Evolutionary conservation across 2,329 filamentous ascomycete genomes (phyloP).

Genomic region (Plectosphaerella plurivora): DNA sequence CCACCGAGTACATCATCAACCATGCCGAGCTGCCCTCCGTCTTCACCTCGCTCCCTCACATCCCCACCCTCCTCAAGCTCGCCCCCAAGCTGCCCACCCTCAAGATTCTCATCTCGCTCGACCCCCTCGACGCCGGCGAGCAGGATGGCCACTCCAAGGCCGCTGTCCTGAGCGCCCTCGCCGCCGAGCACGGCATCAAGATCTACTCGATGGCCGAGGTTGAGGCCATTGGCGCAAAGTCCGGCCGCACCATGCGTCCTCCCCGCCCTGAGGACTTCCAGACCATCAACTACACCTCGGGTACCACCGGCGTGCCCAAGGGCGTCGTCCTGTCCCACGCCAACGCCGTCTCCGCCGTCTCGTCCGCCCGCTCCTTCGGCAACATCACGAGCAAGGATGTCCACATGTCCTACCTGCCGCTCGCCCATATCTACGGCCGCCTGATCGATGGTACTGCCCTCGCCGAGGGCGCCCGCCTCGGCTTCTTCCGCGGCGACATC

Average conservation of each 20-base stretch:
- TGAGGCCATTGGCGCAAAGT: slow-evolving; percentile 71
- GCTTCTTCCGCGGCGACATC: slow-evolving; percentile 93
- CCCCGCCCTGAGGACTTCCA: slow-evolving; percentile 72
- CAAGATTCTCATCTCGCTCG: slow-evolving; percentile 84
- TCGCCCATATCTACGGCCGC: slow-evolving; percentile 92
- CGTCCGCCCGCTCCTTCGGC: slow-evolving; percentile 52
- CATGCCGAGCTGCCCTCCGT: slow-evolving; percentile 75
- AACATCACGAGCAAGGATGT: slow-evolving; percentile 51
- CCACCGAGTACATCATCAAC: slow-evolving; percentile 94
- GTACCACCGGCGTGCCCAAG: slow-evolving; percentile 79
- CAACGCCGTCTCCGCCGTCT: slow-evolving; percentile 71
- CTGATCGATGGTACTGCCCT: slow-evolving; percentile 74
- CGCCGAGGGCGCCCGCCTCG: slow-evolving; percentile 68
- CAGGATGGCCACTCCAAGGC: slow-evolving; percentile 72
- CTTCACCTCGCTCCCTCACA: slow-evolving; percentile 73
- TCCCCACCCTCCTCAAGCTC: slow-evolving; percentile 77
- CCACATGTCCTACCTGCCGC: slow-evolving; percentile 80
- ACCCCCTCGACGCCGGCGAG: slow-evolving; percentile 78
- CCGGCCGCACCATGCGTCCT: slow-evolving; percentile 65
- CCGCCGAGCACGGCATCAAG: slow-evolving; percentile 66
- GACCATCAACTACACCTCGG: slow-evolving; percentile 90
- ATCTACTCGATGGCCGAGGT: slow-evolving; percentile 79
- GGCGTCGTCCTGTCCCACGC: slow-evolving; percentile 79
- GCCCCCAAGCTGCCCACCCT: slow-evolving; percentile 70
- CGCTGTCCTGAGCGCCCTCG: slow-evolving; percentile 71